Conservation (phyloP, 1,284 basidiomycete species). For the Fomitopsis palustris region DNA sequence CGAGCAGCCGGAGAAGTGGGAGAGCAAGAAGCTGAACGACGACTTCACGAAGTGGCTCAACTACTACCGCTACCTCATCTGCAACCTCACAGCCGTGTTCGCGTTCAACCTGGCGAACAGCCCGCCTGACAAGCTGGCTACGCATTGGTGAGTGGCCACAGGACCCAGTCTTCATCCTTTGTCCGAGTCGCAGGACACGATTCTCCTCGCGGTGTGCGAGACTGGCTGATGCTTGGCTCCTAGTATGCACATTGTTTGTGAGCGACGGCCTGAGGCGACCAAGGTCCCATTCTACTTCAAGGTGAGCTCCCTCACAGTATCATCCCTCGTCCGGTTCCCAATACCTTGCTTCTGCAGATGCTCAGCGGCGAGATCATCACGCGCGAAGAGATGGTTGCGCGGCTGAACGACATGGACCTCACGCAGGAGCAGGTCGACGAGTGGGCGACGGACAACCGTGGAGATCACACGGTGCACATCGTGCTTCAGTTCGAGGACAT, state of each 20-base stretch:
- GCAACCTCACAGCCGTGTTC: neutral
- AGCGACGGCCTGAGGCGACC: conserved; percentile 12
- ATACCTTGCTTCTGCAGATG: conserved; percentile 20
- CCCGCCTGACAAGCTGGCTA: conserved; percentile 13
- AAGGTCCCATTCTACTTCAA: conserved; percentile 18
- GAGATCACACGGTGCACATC: conserved; percentile 29
- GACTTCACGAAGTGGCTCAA: conserved; percentile 9
- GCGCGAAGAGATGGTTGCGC: conserved; percentile 19
- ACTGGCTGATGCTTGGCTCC: conserved; percentile 8
- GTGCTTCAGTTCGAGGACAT: conserved; percentile 15
- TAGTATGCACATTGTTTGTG: conserved; percentile 23
- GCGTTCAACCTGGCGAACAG: conserved; percentile 28
- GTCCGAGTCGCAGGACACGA: neutral
- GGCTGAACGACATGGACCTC: conserved; percentile 15
- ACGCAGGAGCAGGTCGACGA: conserved; percentile 20
- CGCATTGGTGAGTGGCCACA: conserved; percentile 4
- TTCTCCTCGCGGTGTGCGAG: too few relatives aligned
- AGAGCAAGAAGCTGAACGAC: conserved; percentile 2
- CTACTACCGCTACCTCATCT: conserved; percentile 6
- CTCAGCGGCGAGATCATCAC: conserved; percentile 23
- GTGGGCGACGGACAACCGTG: conserved; percentile 22
- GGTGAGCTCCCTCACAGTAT: conserved; percentile 7
- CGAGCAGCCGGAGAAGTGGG: neutral
- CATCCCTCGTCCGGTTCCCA: neutral
- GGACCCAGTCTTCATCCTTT: neutral